phyloP scores from a whole-genome alignment of 2,329 filamentous ascomycete genomes.

The Neofusicoccum ribis region DNA sequence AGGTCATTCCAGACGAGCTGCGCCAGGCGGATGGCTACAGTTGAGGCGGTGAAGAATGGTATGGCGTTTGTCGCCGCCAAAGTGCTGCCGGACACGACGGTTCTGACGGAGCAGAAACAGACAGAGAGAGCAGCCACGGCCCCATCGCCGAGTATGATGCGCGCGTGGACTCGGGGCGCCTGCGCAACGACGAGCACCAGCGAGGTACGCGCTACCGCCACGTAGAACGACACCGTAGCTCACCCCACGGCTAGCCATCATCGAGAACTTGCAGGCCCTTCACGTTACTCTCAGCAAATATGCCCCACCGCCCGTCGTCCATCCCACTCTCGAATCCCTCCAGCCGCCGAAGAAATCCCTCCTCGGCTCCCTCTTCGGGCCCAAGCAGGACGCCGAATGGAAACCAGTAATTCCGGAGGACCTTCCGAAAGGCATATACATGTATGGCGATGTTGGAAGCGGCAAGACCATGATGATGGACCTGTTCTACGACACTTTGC shows the following conservation, averaged over 20 bases:
- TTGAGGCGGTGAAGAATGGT: constrained; percentile 16
- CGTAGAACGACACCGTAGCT: constrained; percentile 1
- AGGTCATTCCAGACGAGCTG: constrained; percentile 7
- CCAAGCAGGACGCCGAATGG: constrained; percentile 40
- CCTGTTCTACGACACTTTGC: constrained; percentile 91
- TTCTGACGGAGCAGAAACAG: not conserved
- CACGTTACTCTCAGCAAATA: constrained; percentile 80
- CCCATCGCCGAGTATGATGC: constrained; percentile 87
- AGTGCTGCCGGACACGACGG: not conserved
- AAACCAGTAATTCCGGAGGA: constrained; percentile 63
- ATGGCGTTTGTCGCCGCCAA: not conserved
- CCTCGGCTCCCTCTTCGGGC: constrained; percentile 63
- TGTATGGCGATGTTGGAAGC: constrained; percentile 94
- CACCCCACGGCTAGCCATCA: constrained; percentile 63
- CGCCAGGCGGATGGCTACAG: not conserved
- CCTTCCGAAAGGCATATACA: constrained; percentile 85
- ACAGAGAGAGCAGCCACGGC: constrained; percentile 45
- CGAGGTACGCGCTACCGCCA: constrained; percentile 59
- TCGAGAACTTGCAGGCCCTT: constrained; percentile 84
- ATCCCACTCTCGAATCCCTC: constrained; percentile 73
- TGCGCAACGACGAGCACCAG: constrained; percentile 90
- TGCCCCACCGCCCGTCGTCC: constrained; percentile 69
- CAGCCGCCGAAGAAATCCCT: constrained; percentile 56
- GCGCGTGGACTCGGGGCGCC: constrained; percentile 69
- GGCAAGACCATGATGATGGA: constrained; percentile 99